Percentiles rank a stretch among this genome's conserved stretches.
These are phyloP conservation scores for Pseudozyma thailandica DNA, from an alignment of 1,284 basidiomycete species.

Conservation along the genomic window DNA sequence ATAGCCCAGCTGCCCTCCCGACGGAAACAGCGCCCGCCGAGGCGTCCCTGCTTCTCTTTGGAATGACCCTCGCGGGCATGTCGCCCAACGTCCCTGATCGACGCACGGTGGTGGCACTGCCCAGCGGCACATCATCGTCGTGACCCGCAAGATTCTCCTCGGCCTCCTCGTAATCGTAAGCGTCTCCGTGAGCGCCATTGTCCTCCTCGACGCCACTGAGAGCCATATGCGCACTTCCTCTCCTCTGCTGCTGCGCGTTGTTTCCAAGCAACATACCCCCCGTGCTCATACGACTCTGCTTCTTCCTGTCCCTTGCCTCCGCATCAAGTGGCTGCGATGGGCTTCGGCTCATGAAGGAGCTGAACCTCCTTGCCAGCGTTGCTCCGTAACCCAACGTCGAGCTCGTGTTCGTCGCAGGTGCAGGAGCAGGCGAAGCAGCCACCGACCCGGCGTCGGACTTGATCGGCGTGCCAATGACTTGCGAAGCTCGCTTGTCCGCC, in stretches of 20 bases:
- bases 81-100: slow-evolving; percentile 48
- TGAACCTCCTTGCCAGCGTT: slow-evolving; percentile 56
- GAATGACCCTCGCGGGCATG: slow-evolving; percentile 30
- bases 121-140: slow-evolving; percentile 31
- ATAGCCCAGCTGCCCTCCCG: slow-evolving; percentile 41
- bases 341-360: slow-evolving; percentile 57
- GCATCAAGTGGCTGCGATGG: slow-evolving; percentile 54
- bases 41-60: slow-evolving; percentile 14
- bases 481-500: slow-evolving; percentile 16
- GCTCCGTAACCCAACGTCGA: slow-evolving; percentile 45
- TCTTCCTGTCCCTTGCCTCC: slow-evolving; percentile 53
- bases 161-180: slow-evolving; percentile 24
- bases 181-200: slow-evolving; percentile 12
- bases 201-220: slow-evolving; percentile 37
- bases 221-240: slow-evolving; percentile 33
- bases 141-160: slow-evolving; percentile 24
- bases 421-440: slow-evolving; percentile 18
- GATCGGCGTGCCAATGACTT: slow-evolving; percentile 19
- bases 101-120: slow-evolving; percentile 30
- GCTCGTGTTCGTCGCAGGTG: slow-evolving; percentile 29
- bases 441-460: slow-evolving; percentile 16
- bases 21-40: slow-evolving; percentile 39
- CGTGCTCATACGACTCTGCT: slow-evolving; percentile 58
- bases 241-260: slow-evolving; percentile 20
- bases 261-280: slow-evolving; percentile 43